Evolutionary conservation across 257 asterid species (phyloP).

Genomic region (Verbascum thapsus): DNA sequence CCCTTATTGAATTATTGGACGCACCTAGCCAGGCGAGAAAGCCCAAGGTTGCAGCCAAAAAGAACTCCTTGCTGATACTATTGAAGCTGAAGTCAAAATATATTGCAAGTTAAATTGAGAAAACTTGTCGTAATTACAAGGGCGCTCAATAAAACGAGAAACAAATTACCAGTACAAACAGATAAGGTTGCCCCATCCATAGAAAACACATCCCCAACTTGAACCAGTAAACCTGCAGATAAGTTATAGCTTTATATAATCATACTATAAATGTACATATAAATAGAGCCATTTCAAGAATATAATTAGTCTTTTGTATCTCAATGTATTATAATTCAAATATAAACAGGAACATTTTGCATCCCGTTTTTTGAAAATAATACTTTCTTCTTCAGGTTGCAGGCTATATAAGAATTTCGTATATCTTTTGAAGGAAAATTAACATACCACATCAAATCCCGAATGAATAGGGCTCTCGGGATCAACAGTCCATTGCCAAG

Average conservation of each 20-base stretch:
- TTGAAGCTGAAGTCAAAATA: constrained; percentile 50
- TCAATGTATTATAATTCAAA: no score
- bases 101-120: constrained; percentile 21
- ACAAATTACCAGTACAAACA: constrained; percentile 75
- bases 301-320: no score
- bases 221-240: constrained; percentile 89
- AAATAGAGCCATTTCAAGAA: neutral
- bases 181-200: constrained; percentile 97
- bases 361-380: no score
- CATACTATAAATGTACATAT: neutral
- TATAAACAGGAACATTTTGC: no score
- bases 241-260: no score
- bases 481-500: constrained; percentile 93
- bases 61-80: constrained; percentile 72
- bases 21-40: constrained; percentile 74
- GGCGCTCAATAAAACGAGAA: no score
- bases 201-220: constrained; percentile 73
- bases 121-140: no score
- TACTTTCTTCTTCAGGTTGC: no score
- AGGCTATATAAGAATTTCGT: neutral
- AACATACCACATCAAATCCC: constrained; percentile 92
- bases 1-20: constrained; percentile 19
- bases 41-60: constrained; percentile 67
- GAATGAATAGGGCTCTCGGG: constrained; percentile 85
- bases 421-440: constrained; percentile 14